These are phyloP conservation scores for Musa troglodytarum DNA, from an alignment of 176 grass and related monocot species.

Conservation along the genomic window DNA sequence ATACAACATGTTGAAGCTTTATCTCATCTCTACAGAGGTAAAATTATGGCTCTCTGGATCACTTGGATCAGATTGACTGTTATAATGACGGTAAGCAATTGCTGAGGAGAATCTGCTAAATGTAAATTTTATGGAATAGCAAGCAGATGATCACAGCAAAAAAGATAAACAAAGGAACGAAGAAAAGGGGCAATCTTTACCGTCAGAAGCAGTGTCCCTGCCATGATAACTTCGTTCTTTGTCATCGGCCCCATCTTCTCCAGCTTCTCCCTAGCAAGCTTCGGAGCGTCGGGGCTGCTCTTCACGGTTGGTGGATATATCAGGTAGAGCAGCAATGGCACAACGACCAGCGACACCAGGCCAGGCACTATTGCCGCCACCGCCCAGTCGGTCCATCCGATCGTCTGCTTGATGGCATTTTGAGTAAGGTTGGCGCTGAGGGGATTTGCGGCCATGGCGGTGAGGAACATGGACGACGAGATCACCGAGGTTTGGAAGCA, in stretches of 20 bases:
- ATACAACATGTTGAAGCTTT: no score
- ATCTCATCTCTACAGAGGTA: no score
- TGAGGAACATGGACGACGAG: slow-evolving; percentile 94
- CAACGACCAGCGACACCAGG: slow-evolving; percentile 58
- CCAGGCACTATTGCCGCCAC: slow-evolving; percentile 82
- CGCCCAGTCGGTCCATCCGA: slow-evolving; percentile 96
- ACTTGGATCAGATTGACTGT: no score
- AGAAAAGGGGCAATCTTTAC: slow-evolving; percentile 33
- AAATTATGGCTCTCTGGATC: no score
- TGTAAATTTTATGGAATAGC: not conserved
- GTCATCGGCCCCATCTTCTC: slow-evolving; percentile 86
- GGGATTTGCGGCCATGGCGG: slow-evolving; percentile 85
- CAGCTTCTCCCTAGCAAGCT: slow-evolving; percentile 70
- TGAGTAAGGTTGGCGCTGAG: slow-evolving; percentile 77
- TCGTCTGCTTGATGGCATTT: slow-evolving; percentile 49
- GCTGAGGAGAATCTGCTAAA: no score
- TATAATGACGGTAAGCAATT: no score
- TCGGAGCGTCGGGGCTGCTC: slow-evolving; percentile 70
- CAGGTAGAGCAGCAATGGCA: slow-evolving; percentile 70
- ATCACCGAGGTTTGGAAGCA: slow-evolving; percentile 94
- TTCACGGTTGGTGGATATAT: slow-evolving; percentile 91
- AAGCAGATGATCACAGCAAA: not conserved
- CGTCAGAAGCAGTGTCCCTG: slow-evolving; percentile 66
- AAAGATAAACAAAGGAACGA: not conserved
- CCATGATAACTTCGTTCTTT: slow-evolving; percentile 79